Conservation (phyloP, 257 asterid genomes). For the Nicotiana paniculata region DNA sequence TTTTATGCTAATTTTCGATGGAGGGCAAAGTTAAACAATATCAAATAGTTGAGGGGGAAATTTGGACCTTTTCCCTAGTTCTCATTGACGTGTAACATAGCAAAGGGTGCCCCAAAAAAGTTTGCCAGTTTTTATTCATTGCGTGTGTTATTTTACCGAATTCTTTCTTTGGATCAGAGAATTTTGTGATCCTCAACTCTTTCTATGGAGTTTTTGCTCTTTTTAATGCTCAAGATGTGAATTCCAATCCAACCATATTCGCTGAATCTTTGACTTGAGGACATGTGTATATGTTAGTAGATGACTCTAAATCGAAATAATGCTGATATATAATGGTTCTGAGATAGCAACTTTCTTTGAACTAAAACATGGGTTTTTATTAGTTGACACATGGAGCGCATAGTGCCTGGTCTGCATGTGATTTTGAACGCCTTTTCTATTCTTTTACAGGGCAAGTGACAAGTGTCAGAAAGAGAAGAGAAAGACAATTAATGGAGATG, state of each 20-base stretch:
- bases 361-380: background rate
- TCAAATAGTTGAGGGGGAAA: background rate
- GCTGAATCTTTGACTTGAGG: background rate
- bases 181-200: background rate
- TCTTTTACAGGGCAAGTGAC: constrained; percentile 48
- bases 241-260: background rate
- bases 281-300: background rate
- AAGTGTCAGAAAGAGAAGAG: constrained; percentile 63
- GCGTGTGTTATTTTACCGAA: background rate
- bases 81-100: background rate
- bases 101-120: background rate
- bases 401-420: background rate
- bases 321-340: background rate
- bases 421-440: background rate
- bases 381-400: background rate
- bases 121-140: background rate
- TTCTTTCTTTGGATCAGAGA: background rate
- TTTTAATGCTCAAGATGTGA: background rate
- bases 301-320: background rate
- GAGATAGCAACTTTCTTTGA: background rate
- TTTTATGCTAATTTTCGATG: background rate
- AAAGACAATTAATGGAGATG: constrained; percentile 65
- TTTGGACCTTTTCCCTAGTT: background rate
- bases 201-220: background rate
- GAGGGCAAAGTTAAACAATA: background rate